Evolutionary conservation across 2,329 filamentous ascomycete species (phyloP).

Genomic region (Sporothrix pallida): DNA sequence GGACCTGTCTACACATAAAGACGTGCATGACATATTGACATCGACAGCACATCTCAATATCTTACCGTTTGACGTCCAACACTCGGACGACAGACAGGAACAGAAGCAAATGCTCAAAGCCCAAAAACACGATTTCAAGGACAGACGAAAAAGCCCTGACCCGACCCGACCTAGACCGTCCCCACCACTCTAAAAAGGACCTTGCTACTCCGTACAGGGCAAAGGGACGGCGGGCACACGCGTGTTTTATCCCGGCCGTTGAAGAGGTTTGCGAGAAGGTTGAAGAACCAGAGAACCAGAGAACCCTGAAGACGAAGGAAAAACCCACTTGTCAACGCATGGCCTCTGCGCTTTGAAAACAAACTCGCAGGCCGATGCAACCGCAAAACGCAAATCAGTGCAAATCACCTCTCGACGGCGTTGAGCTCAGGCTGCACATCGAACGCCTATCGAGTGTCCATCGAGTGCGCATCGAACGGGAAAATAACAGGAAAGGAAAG

Average conservation of each 20-base stretch:
- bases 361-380: too few species aligned
- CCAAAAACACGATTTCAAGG: too few species aligned
- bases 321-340: background rate
- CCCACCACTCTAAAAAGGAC: background rate
- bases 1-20: too few species aligned
- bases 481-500: constrained; percentile 28
- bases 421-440: background rate
- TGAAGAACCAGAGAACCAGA: background rate
- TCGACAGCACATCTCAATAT: too few species aligned
- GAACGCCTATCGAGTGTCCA: background rate
- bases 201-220: background rate
- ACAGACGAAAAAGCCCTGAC: background rate
- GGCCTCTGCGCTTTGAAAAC: too few species aligned
- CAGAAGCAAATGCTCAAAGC: background rate
- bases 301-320: background rate
- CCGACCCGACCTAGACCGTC: background rate
- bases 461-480: constrained; percentile 2
- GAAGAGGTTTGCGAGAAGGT: background rate
- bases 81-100: background rate
- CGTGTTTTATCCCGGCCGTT: background rate
- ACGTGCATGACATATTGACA: too few species aligned
- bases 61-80: too few species aligned
- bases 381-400: too few species aligned
- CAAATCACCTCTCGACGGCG: too few species aligned
- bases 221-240: background rate